These are phyloP conservation scores for Tephrocybe sp. DNA, from an alignment of 768 basidiomycete genomes.

Conservation along the genomic window DNA sequence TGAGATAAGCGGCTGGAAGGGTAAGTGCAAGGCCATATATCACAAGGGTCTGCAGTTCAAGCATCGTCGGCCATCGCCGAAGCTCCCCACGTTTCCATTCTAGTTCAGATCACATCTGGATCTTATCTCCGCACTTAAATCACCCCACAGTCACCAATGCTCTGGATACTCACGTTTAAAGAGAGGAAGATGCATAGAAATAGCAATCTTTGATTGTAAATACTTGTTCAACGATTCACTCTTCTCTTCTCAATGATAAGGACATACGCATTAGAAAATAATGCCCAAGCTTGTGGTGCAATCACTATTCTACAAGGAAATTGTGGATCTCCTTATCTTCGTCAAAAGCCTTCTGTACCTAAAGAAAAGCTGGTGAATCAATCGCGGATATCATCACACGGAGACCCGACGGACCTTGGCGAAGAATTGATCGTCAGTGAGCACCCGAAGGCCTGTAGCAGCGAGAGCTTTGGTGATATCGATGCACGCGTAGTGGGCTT, in stretches of 20 bases:
- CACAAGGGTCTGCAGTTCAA: conserved; percentile 21
- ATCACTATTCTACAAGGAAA: conserved; percentile 37
- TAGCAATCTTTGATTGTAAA: too few relatives aligned
- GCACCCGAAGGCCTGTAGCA: conserved; percentile 61
- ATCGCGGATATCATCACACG: too few relatives aligned
- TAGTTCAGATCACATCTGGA: not conserved
- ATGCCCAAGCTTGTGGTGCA: not conserved
- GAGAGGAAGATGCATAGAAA: too few relatives aligned
- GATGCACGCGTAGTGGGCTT: conserved; percentile 65
- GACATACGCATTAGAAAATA: too few relatives aligned
- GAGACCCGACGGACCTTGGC: conserved; percentile 11
- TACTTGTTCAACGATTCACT: too few relatives aligned
- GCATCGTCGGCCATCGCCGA: conserved; percentile 20
- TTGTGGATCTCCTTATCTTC: conserved; percentile 3
- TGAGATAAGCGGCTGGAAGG: conserved; percentile 25
- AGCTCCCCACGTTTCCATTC: not conserved
- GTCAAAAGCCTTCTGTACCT: conserved; percentile 9
- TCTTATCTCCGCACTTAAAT: conserved; percentile 33
- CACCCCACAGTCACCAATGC: conserved; percentile 23
- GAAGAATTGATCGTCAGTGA: conserved; percentile 65
- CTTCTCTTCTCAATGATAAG: too few relatives aligned
- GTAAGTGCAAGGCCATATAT: conserved; percentile 25
- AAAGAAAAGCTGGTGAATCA: not conserved
- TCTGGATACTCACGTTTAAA: too few relatives aligned
- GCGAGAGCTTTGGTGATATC: conserved; percentile 72